Evolutionary conservation across 1,284 basidiomycete species (phyloP), one percentile per base, ranked within the genome.

Genomic region (Naganishia sp.): DNA sequence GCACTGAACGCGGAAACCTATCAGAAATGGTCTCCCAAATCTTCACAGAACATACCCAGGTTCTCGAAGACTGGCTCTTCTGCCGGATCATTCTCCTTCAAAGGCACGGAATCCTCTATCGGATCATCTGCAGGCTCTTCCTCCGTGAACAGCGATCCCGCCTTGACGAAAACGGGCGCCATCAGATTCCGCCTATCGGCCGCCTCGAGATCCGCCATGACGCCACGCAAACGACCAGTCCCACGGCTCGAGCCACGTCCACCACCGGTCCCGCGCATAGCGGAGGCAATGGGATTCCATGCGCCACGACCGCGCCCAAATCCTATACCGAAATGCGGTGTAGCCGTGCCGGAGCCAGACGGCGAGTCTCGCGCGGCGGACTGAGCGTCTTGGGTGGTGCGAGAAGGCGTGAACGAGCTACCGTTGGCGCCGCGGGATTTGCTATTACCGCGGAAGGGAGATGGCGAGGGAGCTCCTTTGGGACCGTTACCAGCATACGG

Each of bases 161-260:
- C 79, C 69, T 79, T 80, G 42, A 80, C 73, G 67, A 80, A 80
- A 11, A 79, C 56, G n/a, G 79, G 78, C 18, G 77, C 77, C 50
- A 63, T 13, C 72, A 70, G 23, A 75, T 75, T 55, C 76, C 45
- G 43, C 50, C 46, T n/a, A 50, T 61, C 65, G 3, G 50, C 57
- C n/a, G 55, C 65, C 57, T 55, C 65, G 39, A 59, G 64, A 28
- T 64, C 53, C 28, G 33, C 46, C 63, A 64, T 50, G 9, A 55
- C 21, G n/a, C 53, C 50, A 16, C 49, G 25, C 50, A 63, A 44
- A 23, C 63, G 25, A 0, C 63, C 63, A 9, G 18, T 56, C 6
- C 61, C 61, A 31, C 61, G 63, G 9, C 6, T 7, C 36, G 36
- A 39, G 36, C 36, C 13, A 39, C 36, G 36, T 39, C 36, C 36